These are phyloP conservation scores for Suillus hirtellus DNA, from an alignment of 768 basidiomycete species.

Conservation along the genomic window DNA sequence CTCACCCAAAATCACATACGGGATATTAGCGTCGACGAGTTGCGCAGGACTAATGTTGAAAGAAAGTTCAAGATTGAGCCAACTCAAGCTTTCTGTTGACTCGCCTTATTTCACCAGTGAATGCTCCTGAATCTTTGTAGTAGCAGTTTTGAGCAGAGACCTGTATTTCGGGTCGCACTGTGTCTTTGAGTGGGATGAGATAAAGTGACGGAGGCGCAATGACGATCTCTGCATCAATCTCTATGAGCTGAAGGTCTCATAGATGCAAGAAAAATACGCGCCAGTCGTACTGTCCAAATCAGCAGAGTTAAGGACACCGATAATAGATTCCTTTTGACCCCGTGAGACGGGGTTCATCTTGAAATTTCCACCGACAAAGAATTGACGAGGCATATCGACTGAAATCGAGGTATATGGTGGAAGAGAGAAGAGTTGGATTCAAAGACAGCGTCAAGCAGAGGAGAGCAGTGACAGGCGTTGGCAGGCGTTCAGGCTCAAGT, in stretches of 20 bases:
- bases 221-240: conserved; percentile 71
- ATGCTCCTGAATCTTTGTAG: conserved; percentile 82
- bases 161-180: conserved; percentile 65
- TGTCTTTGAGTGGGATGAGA: conserved; percentile 68
- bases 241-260: conserved; percentile 16
- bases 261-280: conserved; percentile 32
- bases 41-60: conserved; percentile 62
- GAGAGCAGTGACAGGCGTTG: background rate
- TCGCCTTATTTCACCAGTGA: conserved; percentile 95
- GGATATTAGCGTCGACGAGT: conserved; percentile 82
- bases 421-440: background rate
- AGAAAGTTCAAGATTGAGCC: background rate
- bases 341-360: conserved; percentile 89
- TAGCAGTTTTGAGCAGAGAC: conserved; percentile 93
- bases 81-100: conserved; percentile 18
- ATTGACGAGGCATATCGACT: conserved; percentile 68
- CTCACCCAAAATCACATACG: conserved; percentile 89
- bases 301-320: conserved; percentile 75
- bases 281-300: conserved; percentile 77
- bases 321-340: conserved; percentile 63
- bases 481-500: background rate
- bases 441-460: background rate
- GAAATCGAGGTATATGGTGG: background rate
- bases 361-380: conserved; percentile 98
- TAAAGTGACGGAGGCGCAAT: conserved; percentile 91